A percentile compares a stretch with the other conserved stretches of the same genome.
Conservation (phyloP, 768 basidiomycete genomes). For the Suillus clintonianus region DNA sequence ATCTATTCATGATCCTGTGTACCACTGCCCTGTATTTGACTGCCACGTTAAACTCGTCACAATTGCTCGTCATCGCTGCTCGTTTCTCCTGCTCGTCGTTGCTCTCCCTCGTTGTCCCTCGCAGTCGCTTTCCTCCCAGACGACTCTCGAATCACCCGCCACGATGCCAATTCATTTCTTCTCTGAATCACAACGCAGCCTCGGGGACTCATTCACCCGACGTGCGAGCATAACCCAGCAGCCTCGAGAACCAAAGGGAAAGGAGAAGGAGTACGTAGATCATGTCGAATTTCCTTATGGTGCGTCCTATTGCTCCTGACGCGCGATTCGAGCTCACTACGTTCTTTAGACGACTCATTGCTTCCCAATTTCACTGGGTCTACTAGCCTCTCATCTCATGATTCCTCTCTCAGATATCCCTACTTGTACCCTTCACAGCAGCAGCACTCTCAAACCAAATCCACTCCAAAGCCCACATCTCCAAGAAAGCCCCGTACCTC, state of each 20-base stretch:
- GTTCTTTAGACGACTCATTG: conserved; percentile 19
- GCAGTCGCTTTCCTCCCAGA: not conserved
- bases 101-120: not conserved
- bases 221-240: not conserved
- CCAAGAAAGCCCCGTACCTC: conserved; percentile 42
- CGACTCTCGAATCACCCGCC: not conserved
- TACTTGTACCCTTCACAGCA: not conserved
- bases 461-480: not conserved
- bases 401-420: conserved; percentile 2
- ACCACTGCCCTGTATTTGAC: not conserved
- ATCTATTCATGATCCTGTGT: not conserved
- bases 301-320: not conserved
- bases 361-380: conserved; percentile 17
- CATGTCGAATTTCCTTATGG: not conserved
- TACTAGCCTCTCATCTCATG: conserved; percentile 12
- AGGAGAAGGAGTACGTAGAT: not conserved
- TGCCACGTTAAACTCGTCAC: conserved; percentile 1
- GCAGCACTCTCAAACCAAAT: not conserved
- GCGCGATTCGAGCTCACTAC: not conserved
- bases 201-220: not conserved
- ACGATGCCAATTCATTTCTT: conserved; percentile 4
- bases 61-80: not conserved
- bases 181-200: not conserved
- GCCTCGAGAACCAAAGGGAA: not conserved
- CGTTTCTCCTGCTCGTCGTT: not conserved